These are phyloP conservation scores for Nannizziopsis arthrosporioides DNA, from an alignment of 2,329 filamentous ascomycete species.

Conservation along the genomic window DNA sequence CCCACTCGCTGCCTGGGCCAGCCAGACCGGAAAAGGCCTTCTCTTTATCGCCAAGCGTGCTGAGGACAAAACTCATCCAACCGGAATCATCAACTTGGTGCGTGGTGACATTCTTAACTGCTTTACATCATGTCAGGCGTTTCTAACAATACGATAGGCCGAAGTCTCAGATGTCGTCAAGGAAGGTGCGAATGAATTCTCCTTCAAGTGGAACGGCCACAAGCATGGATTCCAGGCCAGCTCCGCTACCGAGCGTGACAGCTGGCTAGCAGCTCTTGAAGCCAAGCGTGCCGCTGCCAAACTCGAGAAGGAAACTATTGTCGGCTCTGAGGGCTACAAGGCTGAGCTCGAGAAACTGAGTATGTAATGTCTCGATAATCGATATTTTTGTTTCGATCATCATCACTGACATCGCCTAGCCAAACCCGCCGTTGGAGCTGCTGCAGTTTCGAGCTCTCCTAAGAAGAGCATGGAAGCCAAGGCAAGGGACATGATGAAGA, in stretches of 20 bases:
- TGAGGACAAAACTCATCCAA: constrained; percentile 67
- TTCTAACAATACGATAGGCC: constrained; percentile 33
- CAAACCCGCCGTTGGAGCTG: constrained; percentile 32
- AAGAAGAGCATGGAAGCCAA: constrained; percentile 20
- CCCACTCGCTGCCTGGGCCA: constrained; percentile 75
- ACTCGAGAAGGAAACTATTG: constrained; percentile 60
- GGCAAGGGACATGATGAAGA: constrained; percentile 21
- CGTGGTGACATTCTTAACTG: constrained; percentile 24
- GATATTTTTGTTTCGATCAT: background rate
- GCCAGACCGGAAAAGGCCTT: constrained; percentile 88
- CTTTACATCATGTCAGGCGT: constrained; percentile 1
- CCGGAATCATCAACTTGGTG: constrained; percentile 77
- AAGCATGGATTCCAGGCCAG: constrained; percentile 89
- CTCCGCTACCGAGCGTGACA: constrained; percentile 66
- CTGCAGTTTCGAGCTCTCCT: constrained; percentile 16
- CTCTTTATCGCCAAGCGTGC: constrained; percentile 80
- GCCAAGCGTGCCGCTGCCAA: constrained; percentile 74
- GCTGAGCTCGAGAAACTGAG: constrained; percentile 60
- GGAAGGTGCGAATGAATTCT: constrained; percentile 70
- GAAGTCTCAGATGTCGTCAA: constrained; percentile 61
- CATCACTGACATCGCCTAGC: constrained; percentile 20
- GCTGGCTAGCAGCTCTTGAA: constrained; percentile 81
- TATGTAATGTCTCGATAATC: constrained; percentile 39
- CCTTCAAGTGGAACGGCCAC: constrained; percentile 71
- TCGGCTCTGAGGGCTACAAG: constrained; percentile 80